Conservation (phyloP, 2,329 filamentous ascomycete genomes). For the Thyridium curvatum region DNA sequence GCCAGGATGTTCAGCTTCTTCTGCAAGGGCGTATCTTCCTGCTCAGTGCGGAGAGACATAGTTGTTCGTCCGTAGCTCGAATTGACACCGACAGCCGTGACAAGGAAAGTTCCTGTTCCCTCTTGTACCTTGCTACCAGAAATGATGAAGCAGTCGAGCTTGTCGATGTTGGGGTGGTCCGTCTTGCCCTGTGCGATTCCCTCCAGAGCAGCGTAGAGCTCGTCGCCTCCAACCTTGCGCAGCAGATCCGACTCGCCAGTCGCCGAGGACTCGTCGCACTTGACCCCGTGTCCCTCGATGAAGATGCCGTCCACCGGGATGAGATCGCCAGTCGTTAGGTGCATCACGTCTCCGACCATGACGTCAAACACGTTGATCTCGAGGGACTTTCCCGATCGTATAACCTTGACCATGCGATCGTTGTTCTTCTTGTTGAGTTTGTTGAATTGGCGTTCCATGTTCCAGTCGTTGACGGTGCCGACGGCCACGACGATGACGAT, state of each 20-base stretch:
- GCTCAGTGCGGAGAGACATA: conserved; percentile 46
- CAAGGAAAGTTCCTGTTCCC: conserved; percentile 46
- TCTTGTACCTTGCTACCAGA: conserved; percentile 51
- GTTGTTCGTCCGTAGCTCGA: conserved; percentile 50
- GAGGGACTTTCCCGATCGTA: conserved; percentile 58
- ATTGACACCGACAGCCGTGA: conserved; percentile 47
- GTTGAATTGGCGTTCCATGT: conserved; percentile 61
- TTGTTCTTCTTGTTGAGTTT: conserved; percentile 57
- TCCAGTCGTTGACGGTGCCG: conserved; percentile 60
- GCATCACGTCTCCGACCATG: conserved; percentile 63
- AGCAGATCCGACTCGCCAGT: conserved; percentile 70
- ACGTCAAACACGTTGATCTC: conserved; percentile 62
- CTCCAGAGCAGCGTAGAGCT: conserved; percentile 50
- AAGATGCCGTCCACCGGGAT: conserved; percentile 67
- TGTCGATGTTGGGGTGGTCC: conserved; percentile 18
- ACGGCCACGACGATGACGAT: conserved; percentile 59
- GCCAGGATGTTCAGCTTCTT: conserved; percentile 45
- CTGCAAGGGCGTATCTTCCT: conserved; percentile 47
- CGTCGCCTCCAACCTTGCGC: conserved; percentile 56
- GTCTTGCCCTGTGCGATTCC: conserved; percentile 40
- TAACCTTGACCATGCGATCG: conserved; percentile 58
- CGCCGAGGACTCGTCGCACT: conserved; percentile 68
- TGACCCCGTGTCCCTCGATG: conserved; percentile 44
- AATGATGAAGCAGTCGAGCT: conserved; percentile 59
- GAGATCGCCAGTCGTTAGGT: conserved; percentile 63